These are phyloP conservation scores for Cyclanthera cordifolia DNA, from an alignment of 306 rosid species.

Conservation along the genomic window DNA sequence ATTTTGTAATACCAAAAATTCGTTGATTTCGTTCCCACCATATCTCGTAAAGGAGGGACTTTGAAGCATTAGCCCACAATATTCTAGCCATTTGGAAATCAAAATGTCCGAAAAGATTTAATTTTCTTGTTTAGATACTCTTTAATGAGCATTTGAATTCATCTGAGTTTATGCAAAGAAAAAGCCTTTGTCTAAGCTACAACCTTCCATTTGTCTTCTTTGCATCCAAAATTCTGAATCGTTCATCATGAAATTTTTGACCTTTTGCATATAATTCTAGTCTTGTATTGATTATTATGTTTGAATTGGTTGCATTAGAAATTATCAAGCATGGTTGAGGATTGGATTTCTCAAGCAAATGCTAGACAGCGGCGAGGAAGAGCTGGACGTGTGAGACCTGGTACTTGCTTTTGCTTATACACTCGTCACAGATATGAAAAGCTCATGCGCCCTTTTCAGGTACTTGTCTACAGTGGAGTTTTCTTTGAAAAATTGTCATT, in stretches of 20 bases:
- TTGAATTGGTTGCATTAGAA: slow-evolving; percentile 39
- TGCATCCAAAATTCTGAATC: too few relatives aligned
- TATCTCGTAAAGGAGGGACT: too few relatives aligned
- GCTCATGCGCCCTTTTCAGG: slow-evolving; percentile 94
- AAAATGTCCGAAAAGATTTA: too few relatives aligned
- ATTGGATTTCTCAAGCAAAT: slow-evolving; percentile 98
- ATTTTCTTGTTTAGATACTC: too few relatives aligned
- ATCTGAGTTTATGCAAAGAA: too few relatives aligned
- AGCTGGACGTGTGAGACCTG: slow-evolving; percentile 98
- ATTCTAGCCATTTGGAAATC: too few relatives aligned
- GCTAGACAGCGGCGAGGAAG: slow-evolving; percentile 89
- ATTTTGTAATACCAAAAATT: too few relatives aligned
- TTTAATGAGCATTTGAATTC: too few relatives aligned
- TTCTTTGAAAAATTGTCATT: slow-evolving; percentile 12
- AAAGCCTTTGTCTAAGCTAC: too few relatives aligned
- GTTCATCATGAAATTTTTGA: not conserved
- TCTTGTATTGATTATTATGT: slow-evolving; percentile 6
- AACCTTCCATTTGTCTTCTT: too few relatives aligned
- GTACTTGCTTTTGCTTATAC: slow-evolving; percentile 79
- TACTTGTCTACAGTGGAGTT: slow-evolving; percentile 14
- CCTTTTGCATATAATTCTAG: not conserved
- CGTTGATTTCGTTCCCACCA: too few relatives aligned
- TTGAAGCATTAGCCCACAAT: too few relatives aligned
- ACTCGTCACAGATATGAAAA: slow-evolving; percentile 74
- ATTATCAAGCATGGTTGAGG: slow-evolving; percentile 97